Percentiles rank a stretch among this genome's conserved stretches.
Conservation (phyloP, 2,329 filamentous ascomycete genomes). For the Talaromyces verruculosus region DNA sequence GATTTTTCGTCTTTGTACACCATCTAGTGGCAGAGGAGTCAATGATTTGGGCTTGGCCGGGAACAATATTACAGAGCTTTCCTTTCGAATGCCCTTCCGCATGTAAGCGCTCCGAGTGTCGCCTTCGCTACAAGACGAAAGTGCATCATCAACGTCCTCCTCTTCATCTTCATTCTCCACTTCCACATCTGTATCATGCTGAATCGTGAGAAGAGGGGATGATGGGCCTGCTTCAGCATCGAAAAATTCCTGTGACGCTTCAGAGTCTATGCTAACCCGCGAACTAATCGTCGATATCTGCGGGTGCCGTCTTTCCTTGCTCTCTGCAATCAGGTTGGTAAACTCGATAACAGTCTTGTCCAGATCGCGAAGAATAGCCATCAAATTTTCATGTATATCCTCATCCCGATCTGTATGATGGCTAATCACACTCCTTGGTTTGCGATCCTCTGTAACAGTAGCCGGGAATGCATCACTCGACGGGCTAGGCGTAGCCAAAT, state of each 20-base stretch:
- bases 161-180: slow-evolving; percentile 59
- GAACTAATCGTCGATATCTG: slow-evolving; percentile 55
- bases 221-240: slow-evolving; percentile 70
- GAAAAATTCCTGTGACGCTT: slow-evolving; percentile 86
- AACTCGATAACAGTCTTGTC: slow-evolving; percentile 84
- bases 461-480: slow-evolving; percentile 32
- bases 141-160: slow-evolving; percentile 55
- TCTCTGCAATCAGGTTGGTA: slow-evolving; percentile 70
- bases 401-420: slow-evolving; percentile 55
- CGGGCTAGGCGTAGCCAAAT: slow-evolving; percentile 52
- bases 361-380: slow-evolving; percentile 78
- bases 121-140: slow-evolving; percentile 63
- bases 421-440: slow-evolving; percentile 34
- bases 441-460: slow-evolving; percentile 29
- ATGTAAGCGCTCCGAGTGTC: slow-evolving; percentile 49
- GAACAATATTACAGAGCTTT: slow-evolving; percentile 58
- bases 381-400: slow-evolving; percentile 76
- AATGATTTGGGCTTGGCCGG: slow-evolving; percentile 75
- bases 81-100: slow-evolving; percentile 31
- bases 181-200: slow-evolving; percentile 69
- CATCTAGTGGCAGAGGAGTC: slow-evolving; percentile 70
- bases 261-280: slow-evolving; percentile 75
- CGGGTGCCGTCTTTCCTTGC: slow-evolving; percentile 70
- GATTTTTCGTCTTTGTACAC: slow-evolving; percentile 65
- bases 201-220: slow-evolving; percentile 73